These are phyloP conservation scores for Ophiostoma ulmi DNA, from an alignment of 2,329 filamentous ascomycete species.

Conservation along the genomic window DNA sequence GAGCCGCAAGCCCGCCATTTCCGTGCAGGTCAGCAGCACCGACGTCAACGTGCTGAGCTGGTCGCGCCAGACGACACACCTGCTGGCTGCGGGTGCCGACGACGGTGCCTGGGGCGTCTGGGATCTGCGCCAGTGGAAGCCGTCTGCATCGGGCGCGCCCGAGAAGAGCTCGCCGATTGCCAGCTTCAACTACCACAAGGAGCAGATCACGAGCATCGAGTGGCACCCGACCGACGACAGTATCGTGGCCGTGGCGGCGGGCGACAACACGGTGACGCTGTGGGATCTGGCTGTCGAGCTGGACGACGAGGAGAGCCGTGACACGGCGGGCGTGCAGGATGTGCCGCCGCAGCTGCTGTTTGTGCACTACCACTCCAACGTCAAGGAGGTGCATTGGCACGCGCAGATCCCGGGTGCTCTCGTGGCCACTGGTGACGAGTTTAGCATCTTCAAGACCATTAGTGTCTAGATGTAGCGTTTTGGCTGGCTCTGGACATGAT, in stretches of 20 bases:
- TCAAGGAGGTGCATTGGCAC: constrained; percentile 97
- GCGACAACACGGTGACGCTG: constrained; percentile 87
- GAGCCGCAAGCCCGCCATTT: constrained; percentile 79
- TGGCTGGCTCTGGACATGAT: too few species aligned
- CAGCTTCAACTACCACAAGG: constrained; percentile 89
- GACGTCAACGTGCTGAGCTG: constrained; percentile 98
- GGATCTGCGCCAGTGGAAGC: constrained; percentile 95
- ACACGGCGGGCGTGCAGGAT: constrained; percentile 79
- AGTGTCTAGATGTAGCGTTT: constrained; percentile 51
- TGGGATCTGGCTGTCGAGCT: constrained; percentile 97
- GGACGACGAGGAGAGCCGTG: constrained; percentile 92
- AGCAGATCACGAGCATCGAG: constrained; percentile 91
- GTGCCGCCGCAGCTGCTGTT: constrained; percentile 93
- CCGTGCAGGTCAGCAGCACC: constrained; percentile 72
- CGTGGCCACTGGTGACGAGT: constrained; percentile 85
- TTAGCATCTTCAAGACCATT: constrained; percentile 80
- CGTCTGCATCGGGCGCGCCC: constrained; percentile 39
- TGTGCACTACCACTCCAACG: constrained; percentile 90
- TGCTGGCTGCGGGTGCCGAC: constrained; percentile 88
- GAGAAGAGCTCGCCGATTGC: constrained; percentile 71
- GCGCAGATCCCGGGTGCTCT: constrained; percentile 86
- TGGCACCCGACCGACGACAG: constrained; percentile 98
- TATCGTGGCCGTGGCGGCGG: constrained; percentile 85
- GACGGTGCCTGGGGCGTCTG: constrained; percentile 93
- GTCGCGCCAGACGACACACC: constrained; percentile 81